phyloP scores from a whole-genome alignment of 257 asterid genomes.

The Cruciata laevipes region DNA sequence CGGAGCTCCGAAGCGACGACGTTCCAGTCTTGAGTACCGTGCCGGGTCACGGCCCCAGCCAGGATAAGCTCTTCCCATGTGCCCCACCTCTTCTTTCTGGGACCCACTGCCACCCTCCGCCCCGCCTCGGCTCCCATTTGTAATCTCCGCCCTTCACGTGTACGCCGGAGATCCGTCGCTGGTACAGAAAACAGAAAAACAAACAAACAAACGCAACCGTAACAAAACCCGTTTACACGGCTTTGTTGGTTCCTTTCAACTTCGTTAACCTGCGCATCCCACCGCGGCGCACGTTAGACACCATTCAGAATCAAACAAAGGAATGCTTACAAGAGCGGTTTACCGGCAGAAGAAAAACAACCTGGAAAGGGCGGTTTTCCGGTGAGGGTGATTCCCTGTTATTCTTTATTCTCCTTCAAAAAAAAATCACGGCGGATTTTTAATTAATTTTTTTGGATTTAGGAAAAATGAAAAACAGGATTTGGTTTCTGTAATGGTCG shows the following conservation, averaged over 20 bases:
- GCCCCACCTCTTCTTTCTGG: slow-evolving; percentile 49
- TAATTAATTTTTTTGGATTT: not conserved
- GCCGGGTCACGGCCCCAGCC: slow-evolving; percentile 66
- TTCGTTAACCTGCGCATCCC: slow-evolving; percentile 16
- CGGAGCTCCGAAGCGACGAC: slow-evolving; percentile 75
- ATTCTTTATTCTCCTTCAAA: not conserved
- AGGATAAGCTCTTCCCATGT: slow-evolving; percentile 87
- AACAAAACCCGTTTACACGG: not conserved
- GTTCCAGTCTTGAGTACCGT: slow-evolving; percentile 63
- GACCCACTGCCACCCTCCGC: slow-evolving; percentile 28
- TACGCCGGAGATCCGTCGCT: slow-evolving; percentile 19
- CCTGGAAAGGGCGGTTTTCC: slow-evolving; percentile 9
- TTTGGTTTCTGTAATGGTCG: slow-evolving; percentile 6
- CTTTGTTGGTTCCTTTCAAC: not conserved
- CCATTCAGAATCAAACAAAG: not conserved
- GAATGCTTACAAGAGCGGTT: not conserved
- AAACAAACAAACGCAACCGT: not conserved
- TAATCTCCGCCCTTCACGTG: slow-evolving; percentile 35
- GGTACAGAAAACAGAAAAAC: not conserved
- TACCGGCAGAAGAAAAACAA: not conserved
- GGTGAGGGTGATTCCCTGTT: not conserved
- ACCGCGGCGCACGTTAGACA: slow-evolving; percentile 26
- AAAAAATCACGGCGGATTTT: not conserved
- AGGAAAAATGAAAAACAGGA: not conserved
- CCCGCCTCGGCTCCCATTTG: slow-evolving; percentile 26